These are phyloP conservation scores for Thermoascus crustaceus DNA, from an alignment of 2,329 filamentous ascomycete species.

Conservation along the genomic window DNA sequence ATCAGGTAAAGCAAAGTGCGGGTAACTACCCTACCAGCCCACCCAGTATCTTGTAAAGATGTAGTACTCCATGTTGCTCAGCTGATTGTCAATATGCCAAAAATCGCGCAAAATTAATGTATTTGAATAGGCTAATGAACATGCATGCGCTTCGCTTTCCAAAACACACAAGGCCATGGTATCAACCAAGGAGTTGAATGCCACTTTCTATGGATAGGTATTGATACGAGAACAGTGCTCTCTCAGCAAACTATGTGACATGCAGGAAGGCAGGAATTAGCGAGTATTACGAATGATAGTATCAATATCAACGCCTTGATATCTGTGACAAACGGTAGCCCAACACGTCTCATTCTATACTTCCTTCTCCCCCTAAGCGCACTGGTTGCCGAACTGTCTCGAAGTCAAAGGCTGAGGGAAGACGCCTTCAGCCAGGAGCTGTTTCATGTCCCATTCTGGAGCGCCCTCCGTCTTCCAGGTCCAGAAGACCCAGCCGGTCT, in stretches of 20 bases:
- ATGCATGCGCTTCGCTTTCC: too few relatives aligned
- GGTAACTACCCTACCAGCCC: too few relatives aligned
- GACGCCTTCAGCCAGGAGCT: slow-evolving; percentile 35
- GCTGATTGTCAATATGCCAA: too few relatives aligned
- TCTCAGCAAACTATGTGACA: background rate
- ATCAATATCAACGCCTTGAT: background rate
- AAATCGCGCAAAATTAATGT: too few relatives aligned
- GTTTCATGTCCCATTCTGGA: slow-evolving; percentile 42
- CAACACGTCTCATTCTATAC: background rate
- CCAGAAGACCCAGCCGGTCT: slow-evolving; percentile 42
- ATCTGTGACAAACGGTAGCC: background rate
- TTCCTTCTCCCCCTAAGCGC: slow-evolving; percentile 12
- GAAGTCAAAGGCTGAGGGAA: slow-evolving; percentile 39
- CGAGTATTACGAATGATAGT: background rate
- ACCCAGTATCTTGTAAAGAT: too few relatives aligned
- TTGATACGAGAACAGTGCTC: too few relatives aligned
- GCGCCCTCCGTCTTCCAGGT: slow-evolving; percentile 44
- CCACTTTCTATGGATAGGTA: too few relatives aligned
- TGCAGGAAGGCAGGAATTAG: background rate
- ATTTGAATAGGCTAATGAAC: too few relatives aligned
- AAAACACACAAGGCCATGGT: too few relatives aligned
- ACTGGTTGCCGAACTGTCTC: slow-evolving; percentile 27
- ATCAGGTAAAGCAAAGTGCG: too few relatives aligned
- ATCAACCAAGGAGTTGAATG: too few relatives aligned
- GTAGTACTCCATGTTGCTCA: too few relatives aligned